Conservation (phyloP, 2,329 filamentous ascomycete species). For the Alternaria brassicae region DNA sequence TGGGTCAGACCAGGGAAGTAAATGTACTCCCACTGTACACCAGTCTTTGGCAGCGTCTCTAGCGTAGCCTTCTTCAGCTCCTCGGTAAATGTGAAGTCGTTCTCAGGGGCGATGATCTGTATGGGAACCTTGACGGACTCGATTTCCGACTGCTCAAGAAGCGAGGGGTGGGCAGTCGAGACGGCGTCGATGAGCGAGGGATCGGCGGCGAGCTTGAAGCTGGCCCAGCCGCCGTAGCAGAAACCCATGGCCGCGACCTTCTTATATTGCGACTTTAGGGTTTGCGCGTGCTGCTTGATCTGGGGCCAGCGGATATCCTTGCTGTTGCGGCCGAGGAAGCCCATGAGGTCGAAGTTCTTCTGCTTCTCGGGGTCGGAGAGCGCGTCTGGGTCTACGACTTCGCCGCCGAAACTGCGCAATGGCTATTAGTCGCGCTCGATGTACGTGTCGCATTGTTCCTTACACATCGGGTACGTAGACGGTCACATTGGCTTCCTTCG, state of each 20-base stretch:
- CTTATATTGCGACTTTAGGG: slow-evolving; percentile 44
- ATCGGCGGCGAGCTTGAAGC: slow-evolving; percentile 42
- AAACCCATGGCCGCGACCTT: slow-evolving; percentile 58
- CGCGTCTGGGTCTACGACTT: slow-evolving; percentile 37
- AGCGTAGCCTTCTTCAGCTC: slow-evolving; percentile 42
- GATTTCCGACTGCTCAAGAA: slow-evolving; percentile 41
- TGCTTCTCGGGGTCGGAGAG: slow-evolving; percentile 38
- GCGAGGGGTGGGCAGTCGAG: slow-evolving; percentile 39
- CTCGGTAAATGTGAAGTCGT: slow-evolving; percentile 35
- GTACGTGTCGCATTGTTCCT: background rate
- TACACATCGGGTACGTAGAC: slow-evolving; percentile 57
- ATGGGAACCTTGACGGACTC: slow-evolving; percentile 42
- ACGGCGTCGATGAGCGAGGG: slow-evolving; percentile 42
- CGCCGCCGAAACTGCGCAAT: slow-evolving; percentile 39
- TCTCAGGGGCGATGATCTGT: slow-evolving; percentile 41
- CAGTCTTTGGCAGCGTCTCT: slow-evolving; percentile 37
- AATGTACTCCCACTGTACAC: slow-evolving; percentile 45
- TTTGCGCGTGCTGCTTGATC: slow-evolving; percentile 47
- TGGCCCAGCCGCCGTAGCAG: slow-evolving; percentile 56
- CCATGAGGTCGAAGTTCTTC: slow-evolving; percentile 50
- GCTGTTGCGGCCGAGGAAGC: slow-evolving; percentile 49
- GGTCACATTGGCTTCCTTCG: slow-evolving; percentile 54
- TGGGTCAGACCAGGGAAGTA: slow-evolving; percentile 44
- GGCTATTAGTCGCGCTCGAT: background rate
- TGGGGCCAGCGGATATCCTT: slow-evolving; percentile 51